Evolutionary conservation across 352 stramenopile genomes (phyloP).

Genomic region (Globisporangium barbulae): DNA sequence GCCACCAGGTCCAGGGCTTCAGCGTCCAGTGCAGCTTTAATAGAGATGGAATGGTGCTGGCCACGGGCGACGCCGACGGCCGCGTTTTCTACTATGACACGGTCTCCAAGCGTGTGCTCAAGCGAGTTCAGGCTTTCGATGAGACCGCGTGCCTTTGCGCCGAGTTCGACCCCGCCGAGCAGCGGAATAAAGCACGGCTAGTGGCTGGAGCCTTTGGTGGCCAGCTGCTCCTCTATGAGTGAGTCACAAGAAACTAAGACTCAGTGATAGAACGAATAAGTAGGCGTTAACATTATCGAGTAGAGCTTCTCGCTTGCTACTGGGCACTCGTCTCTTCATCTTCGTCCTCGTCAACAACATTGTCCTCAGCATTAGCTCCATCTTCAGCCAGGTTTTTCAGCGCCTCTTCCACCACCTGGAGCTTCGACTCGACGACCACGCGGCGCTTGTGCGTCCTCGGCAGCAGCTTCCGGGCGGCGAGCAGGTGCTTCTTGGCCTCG

Average conservation of each 20-base stretch:
- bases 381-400: conserved; percentile 1
- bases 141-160: conserved; percentile 26
- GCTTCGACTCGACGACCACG: conserved; percentile 55
- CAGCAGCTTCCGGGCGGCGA: conserved; percentile 57
- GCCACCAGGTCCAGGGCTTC: conserved; percentile 43
- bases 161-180: conserved; percentile 25
- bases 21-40: conserved; percentile 55
- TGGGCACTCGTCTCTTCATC: conserved; percentile 2
- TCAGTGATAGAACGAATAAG: neutral
- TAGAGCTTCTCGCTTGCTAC: neutral
- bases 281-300: neutral
- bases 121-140: conserved; percentile 19
- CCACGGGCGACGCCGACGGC: conserved; percentile 43
- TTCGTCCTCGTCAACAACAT: conserved; percentile 4
- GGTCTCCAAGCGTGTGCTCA: conserved; percentile 20
- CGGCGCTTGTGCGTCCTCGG: conserved; percentile 51
- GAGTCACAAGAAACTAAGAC: neutral
- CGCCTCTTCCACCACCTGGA: conserved; percentile 38
- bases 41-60: conserved; percentile 33
- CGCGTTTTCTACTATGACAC: conserved; percentile 44
- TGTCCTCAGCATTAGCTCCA: neutral
- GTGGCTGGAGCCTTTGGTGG: conserved; percentile 27
- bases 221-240: conserved; percentile 19
- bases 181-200: conserved; percentile 10
- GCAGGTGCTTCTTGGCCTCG: conserved; percentile 71